A percentile compares a stretch with the other conserved stretches of the same genome.
Evolutionary conservation across 208 protist genomes (phyloP).

Genomic region (Trypanosoma melophagium): DNA sequence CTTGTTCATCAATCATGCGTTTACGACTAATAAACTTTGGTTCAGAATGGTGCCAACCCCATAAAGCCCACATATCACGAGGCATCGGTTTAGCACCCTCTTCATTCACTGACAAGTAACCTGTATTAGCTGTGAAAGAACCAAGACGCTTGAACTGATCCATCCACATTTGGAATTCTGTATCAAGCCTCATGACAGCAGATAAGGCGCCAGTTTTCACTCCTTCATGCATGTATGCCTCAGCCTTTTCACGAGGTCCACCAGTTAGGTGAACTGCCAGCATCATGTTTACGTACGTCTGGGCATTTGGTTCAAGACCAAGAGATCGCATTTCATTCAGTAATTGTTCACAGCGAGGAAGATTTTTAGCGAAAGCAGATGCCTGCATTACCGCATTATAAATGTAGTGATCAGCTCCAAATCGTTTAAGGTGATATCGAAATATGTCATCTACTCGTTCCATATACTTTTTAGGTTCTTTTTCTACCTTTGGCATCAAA

Average conservation of each 20-base stretch:
- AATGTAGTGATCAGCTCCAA: slow-evolving; percentile 89
- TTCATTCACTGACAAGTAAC: slow-evolving; percentile 78
- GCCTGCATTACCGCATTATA: slow-evolving; percentile 93
- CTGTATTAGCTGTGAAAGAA: slow-evolving; percentile 71
- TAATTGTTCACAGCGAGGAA: slow-evolving; percentile 59
- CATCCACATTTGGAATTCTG: slow-evolving; percentile 91
- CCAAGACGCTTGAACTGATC: slow-evolving; percentile 86
- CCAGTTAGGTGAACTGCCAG: slow-evolving; percentile 63
- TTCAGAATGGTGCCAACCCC: slow-evolving; percentile 87
- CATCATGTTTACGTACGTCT: slow-evolving; percentile 93
- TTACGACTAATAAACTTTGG: slow-evolving; percentile 78
- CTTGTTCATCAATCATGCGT: slow-evolving; percentile 63
- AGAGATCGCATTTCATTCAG: slow-evolving; percentile 71
- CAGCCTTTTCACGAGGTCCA: slow-evolving; percentile 53
- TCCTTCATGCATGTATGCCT: slow-evolving; percentile 75
- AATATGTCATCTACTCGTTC: slow-evolving; percentile 71
- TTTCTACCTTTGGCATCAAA: slow-evolving; percentile 79
- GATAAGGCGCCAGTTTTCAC: slow-evolving; percentile 55
- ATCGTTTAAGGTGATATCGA: slow-evolving; percentile 83
- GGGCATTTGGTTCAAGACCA: slow-evolving; percentile 80
- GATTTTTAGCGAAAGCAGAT: slow-evolving; percentile 77
- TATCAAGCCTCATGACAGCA: slow-evolving; percentile 84
- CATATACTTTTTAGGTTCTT: slow-evolving; percentile 68
- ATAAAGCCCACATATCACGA: slow-evolving; percentile 85
- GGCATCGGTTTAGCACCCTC: slow-evolving; percentile 86